Percentiles rank a stretch among this genome's conserved stretches.
Conservation (phyloP, 495 filamentous ascomycete species). For the Aspergillus affinis region DNA sequence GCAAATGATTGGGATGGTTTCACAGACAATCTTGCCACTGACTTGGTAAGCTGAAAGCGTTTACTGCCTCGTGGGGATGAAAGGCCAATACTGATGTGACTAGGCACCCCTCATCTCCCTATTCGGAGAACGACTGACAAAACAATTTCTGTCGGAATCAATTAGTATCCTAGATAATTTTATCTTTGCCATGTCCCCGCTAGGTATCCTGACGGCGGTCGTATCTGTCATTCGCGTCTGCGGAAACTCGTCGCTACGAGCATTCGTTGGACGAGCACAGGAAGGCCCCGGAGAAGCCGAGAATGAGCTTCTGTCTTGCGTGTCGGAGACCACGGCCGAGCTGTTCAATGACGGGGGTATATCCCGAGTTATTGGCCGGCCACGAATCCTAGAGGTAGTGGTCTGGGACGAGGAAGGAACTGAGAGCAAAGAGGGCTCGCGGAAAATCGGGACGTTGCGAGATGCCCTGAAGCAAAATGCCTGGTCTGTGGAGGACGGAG, state of each 20-base stretch:
- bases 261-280: constrained; percentile 52
- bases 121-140: constrained; percentile 57
- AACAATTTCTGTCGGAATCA: constrained; percentile 57
- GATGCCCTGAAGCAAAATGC: constrained; percentile 27
- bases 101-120: constrained; percentile 52
- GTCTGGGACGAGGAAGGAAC: constrained; percentile 32
- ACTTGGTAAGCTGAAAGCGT: constrained; percentile 33
- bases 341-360: constrained; percentile 45
- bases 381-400: constrained; percentile 43
- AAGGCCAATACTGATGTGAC: not conserved
- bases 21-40: constrained; percentile 52
- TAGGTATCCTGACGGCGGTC: constrained; percentile 56
- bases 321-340: constrained; percentile 43
- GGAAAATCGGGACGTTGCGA: constrained; percentile 30
- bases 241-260: constrained; percentile 49
- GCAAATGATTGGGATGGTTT: constrained; percentile 49
- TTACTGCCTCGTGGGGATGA: not conserved
- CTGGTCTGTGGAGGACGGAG: constrained; percentile 21
- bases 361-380: constrained; percentile 39
- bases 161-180: constrained; percentile 49
- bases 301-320: constrained; percentile 41
- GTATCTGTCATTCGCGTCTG: constrained; percentile 54
- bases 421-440: constrained; percentile 12
- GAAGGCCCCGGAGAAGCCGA: constrained; percentile 44
- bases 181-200: constrained; percentile 53